These are phyloP conservation scores for Diaporthe amygdali DNA, from an alignment of 2,329 filamentous ascomycete species.

Conservation along the genomic window DNA sequence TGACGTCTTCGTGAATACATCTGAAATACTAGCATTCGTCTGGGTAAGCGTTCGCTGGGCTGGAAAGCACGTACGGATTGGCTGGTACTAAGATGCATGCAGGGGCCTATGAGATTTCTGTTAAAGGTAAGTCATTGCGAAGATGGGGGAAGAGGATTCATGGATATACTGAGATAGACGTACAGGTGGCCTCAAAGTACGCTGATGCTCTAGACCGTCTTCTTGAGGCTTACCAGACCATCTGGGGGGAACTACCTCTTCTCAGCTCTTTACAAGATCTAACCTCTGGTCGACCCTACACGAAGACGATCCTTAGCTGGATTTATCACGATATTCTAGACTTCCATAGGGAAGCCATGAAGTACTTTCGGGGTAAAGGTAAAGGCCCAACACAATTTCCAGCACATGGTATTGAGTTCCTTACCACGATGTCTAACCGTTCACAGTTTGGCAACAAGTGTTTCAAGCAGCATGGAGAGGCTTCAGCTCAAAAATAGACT, in stretches of 20 bases:
- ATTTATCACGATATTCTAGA: not conserved
- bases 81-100: not conserved
- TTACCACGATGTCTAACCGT: not conserved
- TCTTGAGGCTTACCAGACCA: not conserved
- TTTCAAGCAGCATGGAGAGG: not conserved
- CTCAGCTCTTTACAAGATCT: not conserved
- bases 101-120: slow-evolving; percentile 4
- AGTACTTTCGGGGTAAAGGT: not conserved
- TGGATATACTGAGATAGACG: not conserved
- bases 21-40: not conserved
- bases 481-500: not conserved
- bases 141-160: not conserved
- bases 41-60: not conserved
- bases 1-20: slow-evolving; percentile 11
- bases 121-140: not conserved
- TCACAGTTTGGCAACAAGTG: not conserved
- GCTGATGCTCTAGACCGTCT: not conserved
- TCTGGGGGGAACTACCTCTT: not conserved
- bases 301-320: not conserved
- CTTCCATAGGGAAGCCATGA: not conserved
- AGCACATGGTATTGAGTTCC: not conserved
- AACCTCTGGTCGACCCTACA: not conserved
- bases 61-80: not conserved
- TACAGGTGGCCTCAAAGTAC: not conserved
- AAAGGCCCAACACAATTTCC: not conserved